Evolutionary conservation across 768 basidiomycete genomes (phyloP), one percentile per base, ranked within the genome.

Genomic region (Suillus occidentalis): DNA sequence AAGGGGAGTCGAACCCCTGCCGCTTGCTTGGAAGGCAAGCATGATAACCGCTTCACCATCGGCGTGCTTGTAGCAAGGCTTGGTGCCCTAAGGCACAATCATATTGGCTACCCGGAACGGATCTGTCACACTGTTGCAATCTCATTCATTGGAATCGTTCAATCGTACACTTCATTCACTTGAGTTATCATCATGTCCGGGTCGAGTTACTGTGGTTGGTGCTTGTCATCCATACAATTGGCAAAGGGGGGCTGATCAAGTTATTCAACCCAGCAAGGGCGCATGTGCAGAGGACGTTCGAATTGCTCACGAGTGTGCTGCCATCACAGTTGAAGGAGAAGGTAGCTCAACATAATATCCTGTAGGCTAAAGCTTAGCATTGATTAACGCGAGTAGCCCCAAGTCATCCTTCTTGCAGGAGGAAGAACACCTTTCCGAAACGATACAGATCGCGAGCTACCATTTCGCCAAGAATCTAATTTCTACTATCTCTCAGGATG

Each of bases 21-120:
- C 86, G 85, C 85, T 82, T 82, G 81, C 81, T 82, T 90, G 89
- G 89, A 90, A 90, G 89, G 88, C 89, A 90, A 90, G 90, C 89
- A 91, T 91, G 89, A 90, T 91, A 91, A 90, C 90, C 89, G 83
- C 87, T 91, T 91, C 90, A 91, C 90, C 89, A 91, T 88, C 82
- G 79, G 82, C 74, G 83, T 83, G 13, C 8, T 34, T 28, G 6
- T 45, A 3, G 14, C 2, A 12, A 13, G 0, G 9, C 4, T 43
- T 25, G 7, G 40, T 16, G 13, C 50, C 13, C n/a, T n/a, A 55
- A 34, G 18, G 58, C 14, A 25, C 3, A 28, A 28, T 31, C 31
- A 31, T 31, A 31, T 31, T 31, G 31, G 31, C 31, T 4, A 31
- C 31, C 31, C 31, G 31, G 31, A 31, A 31, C 31, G 31, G 31